These are phyloP conservation scores for Metschnikowia picachoensis DNA, from an alignment of 805 yeast genomes.

Conservation along the genomic window DNA sequence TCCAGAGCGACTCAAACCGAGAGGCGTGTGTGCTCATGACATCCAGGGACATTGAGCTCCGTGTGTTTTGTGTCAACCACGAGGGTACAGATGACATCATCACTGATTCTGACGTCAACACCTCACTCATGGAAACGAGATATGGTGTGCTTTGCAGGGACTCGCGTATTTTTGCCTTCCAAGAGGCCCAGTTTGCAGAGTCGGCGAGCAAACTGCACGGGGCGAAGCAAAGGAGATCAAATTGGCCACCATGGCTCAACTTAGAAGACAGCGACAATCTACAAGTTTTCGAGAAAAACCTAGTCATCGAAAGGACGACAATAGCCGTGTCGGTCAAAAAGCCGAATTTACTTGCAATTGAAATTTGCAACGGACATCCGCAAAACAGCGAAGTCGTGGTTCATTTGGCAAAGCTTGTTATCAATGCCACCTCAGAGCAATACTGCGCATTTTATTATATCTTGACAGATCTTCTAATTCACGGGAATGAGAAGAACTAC, in stretches of 20 bases:
- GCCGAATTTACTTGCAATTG: conserved; percentile 50
- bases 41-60: conserved; percentile 56
- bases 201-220: conserved; percentile 6
- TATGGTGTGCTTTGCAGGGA: conserved; percentile 54
- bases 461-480: conserved; percentile 33
- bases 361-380: conserved; percentile 19
- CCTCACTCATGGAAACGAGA: conserved; percentile 50
- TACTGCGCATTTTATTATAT: conserved; percentile 35
- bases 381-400: conserved; percentile 27
- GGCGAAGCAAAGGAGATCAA: neutral
- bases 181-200: conserved; percentile 26
- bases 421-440: conserved; percentile 37
- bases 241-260: conserved; percentile 22
- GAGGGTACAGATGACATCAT: conserved; percentile 37
- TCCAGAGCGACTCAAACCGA: conserved; percentile 43
- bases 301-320: conserved; percentile 33
- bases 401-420: conserved; percentile 35
- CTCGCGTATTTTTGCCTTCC: conserved; percentile 50
- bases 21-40: conserved; percentile 49
- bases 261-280: conserved; percentile 26
- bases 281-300: conserved; percentile 20
- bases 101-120: conserved; percentile 29
- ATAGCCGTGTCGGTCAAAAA: conserved; percentile 44
- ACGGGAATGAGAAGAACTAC: conserved; percentile 24
- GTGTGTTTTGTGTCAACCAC: conserved; percentile 44